Evolutionary conservation across 2,329 filamentous ascomycete genomes (phyloP).

Genomic region (Bipolaris oryzae): DNA sequence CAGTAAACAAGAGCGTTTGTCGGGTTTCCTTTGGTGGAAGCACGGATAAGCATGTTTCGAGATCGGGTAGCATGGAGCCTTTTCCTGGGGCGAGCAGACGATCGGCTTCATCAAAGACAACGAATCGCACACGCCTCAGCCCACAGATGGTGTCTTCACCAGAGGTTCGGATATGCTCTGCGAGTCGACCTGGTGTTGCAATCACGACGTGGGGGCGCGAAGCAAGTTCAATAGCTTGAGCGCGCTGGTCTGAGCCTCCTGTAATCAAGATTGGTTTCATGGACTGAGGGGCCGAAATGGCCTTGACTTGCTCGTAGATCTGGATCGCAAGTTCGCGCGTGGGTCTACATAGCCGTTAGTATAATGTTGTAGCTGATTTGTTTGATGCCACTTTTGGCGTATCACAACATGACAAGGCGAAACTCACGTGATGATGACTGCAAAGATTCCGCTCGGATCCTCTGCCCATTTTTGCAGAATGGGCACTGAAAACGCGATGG

Average conservation of each 20-base stretch:
- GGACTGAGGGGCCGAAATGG: slow-evolving; percentile 84
- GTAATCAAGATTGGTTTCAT: slow-evolving; percentile 90
- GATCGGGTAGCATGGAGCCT: slow-evolving; percentile 92
- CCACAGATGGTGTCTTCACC: slow-evolving; percentile 89
- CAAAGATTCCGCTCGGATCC: slow-evolving; percentile 91
- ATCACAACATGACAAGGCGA: neutral
- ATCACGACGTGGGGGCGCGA: slow-evolving; percentile 89
- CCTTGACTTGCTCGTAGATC: slow-evolving; percentile 95
- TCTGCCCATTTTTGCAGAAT: slow-evolving; percentile 93
- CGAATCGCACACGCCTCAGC: slow-evolving; percentile 76
- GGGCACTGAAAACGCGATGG: slow-evolving; percentile 91
- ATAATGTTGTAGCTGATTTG: neutral
- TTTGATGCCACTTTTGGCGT: neutral
- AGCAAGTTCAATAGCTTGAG: slow-evolving; percentile 83
- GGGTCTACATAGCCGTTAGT: slow-evolving; percentile 23
- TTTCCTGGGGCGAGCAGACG: slow-evolving; percentile 75
- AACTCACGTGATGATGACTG: slow-evolving; percentile 79
- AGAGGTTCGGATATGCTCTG: slow-evolving; percentile 90
- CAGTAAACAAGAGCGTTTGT: slow-evolving; percentile 96
- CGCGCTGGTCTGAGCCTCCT: slow-evolving; percentile 89
- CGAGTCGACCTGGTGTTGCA: slow-evolving; percentile 85
- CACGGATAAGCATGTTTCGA: slow-evolving; percentile 83
- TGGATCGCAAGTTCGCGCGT: slow-evolving; percentile 86
- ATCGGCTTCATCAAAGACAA: slow-evolving; percentile 96
- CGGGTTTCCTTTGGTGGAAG: slow-evolving; percentile 78